Base-by-base conservation (phyloP, 2,329 filamentous ascomycete genomes). In the Nigrograna mackinnonii region DNA sequence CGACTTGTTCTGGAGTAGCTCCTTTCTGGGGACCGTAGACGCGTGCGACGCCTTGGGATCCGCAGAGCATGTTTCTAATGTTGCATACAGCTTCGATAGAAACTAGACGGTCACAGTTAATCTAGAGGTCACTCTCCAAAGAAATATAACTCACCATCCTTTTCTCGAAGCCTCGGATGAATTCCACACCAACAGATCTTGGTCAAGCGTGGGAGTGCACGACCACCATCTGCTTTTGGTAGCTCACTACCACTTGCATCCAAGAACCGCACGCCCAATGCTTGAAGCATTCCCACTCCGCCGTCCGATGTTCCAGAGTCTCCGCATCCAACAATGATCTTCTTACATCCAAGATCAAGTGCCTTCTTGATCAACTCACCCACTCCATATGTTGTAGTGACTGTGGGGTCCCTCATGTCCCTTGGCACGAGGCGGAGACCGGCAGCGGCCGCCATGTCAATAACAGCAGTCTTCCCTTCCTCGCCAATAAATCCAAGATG, bases 241-340 rank as follows among this genome's bases (percentile, higher is more conserved):
- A 79, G 54, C 19, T 62, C 53, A 4, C 52, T 36, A 2, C 71
- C 73, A 18, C 70, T 46, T 3, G 37, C 36, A 43, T 75, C 70
- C 11, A 75, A 45, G 13, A 79, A 64, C 2, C 66, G 65, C 3
- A 67, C 76, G 4, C 77, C 77, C 5, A 80, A 68, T 2, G 77
- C 77, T 47, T 80, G 77, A 6, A 78, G 71, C 76, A 80, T 79
- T 12, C 77, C 77, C 1, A 73, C 72, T 12, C 77, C 78, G 5
- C 75, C 77, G 44, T 79, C 77, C 26, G 75, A 78, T 4, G 76
- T 79, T 4, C 76, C 78, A 3, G 77, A 79, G 52, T 80, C 77
- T 24, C 77, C 77, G 49, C 77, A 79, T 1, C 77, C 78, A 17
- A 80, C 57, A 6, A 80, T 62, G 35, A 80, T 74, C 6, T 68